Evolutionary conservation across 2,329 filamentous ascomycete genomes (phyloP), one percentile per base, ranked within the genome.

Genomic region (Pseudogymnoascus sp.): DNA sequence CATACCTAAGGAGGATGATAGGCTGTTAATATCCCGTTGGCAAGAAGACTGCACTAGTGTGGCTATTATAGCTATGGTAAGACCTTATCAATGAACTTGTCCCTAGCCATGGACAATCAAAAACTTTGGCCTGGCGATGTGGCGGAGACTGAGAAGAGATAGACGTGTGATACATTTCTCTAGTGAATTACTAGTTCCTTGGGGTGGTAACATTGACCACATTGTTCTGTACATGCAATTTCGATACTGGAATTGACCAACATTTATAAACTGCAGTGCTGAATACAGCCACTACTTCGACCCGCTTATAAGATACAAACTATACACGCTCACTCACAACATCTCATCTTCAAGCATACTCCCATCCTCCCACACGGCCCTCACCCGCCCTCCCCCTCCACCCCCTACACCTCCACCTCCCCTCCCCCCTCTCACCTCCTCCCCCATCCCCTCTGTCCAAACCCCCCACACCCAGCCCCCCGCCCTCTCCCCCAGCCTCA

Each of bases 261-360:
- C 2, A 77, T 68, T 1, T 82, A 85, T 23, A 83, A 74, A 60
- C 75, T 77, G 67, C 82, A 80, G 4, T 68, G 74, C 0, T 79
- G 79, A 9, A 74, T 71, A 38, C 72, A 75, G 59, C 70, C 71
- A 69, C 79, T 85, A 3, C 85, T 74, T 17, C 38, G 10, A 35
- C 19, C 33, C 35, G 40, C 61, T 50, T 13, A 50, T 50, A 26
- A 61, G 59, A 40, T 17, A 38, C 35, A 47, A 38, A 40, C 35
- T 26, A 47, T 38, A 47, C 38, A 47, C 36, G 1, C 50, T 8
- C 50, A 17, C 28, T 57, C 17, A 57, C 50, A 57, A 19, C 50
- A 57, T 57, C 28, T 57, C 50, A 33, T 57, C 50, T 57, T 57
- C 28, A 33, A 33, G 50, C 50, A 57, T 57, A 57, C 50, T 57